Evolutionary conservation across 345 rosid species (phyloP).

Genomic region (Turnera subulata): DNA sequence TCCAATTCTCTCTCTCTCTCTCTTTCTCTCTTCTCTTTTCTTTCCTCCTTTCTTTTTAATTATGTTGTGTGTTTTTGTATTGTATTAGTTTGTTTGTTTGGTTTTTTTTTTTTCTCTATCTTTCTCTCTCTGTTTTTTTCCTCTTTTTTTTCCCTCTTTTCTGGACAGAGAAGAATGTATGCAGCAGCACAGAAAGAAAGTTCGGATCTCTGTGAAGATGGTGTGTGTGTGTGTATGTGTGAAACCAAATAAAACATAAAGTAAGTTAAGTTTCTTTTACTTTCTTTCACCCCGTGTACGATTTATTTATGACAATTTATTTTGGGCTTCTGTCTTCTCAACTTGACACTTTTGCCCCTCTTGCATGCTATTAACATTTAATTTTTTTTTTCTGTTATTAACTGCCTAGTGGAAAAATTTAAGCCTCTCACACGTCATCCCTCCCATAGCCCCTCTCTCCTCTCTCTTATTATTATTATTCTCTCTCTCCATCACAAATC

Average conservation of each 20-base stretch:
- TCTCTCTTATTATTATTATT: no score
- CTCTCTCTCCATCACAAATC: no score
- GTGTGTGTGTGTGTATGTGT: slow-evolving; percentile 9
- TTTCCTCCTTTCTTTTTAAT: neutral
- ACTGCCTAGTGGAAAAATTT: no score
- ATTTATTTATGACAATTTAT: slow-evolving; percentile 6
- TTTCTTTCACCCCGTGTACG: slow-evolving; percentile 27
- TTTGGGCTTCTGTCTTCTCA: slow-evolving; percentile 7
- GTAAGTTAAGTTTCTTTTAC: no score
- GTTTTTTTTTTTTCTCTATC: slow-evolving; percentile 7
- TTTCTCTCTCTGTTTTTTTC: slow-evolving; percentile 1
- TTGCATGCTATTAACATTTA: no score
- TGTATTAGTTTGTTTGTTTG: slow-evolving; percentile 1
- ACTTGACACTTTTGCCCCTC: slow-evolving; percentile 35
- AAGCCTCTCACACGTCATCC: no score
- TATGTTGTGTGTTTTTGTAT: neutral
- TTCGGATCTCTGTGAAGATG: slow-evolving; percentile 36
- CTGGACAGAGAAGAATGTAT: slow-evolving; percentile 23
- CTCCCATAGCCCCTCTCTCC: no score
- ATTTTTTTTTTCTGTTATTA: no score
- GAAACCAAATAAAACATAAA: slow-evolving; percentile 19
- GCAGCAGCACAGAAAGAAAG: slow-evolving; percentile 28
- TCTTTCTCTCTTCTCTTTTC: no score
- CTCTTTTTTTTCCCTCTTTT: slow-evolving; percentile 10
- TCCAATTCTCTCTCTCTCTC: slow-evolving; percentile 29